phyloP scores from a whole-genome alignment of 2,329 filamentous ascomycete species.

The Paracoccidioides lutzii region DNA sequence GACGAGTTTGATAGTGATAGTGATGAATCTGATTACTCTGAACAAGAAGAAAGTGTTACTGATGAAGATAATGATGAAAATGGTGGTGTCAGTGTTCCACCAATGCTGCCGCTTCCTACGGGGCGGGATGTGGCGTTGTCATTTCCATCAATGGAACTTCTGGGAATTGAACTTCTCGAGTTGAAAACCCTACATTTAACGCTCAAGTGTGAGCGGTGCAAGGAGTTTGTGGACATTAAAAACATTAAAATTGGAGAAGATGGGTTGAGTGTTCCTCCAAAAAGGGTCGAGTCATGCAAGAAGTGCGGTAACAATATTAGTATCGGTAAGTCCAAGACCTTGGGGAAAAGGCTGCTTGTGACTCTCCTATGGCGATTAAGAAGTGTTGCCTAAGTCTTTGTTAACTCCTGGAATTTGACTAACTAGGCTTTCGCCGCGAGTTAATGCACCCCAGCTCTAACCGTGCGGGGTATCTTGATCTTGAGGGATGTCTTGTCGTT shows the following conservation, averaged over 20 bases:
- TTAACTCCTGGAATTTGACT: background rate
- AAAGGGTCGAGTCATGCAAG: constrained; percentile 38
- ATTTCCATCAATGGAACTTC: constrained; percentile 63
- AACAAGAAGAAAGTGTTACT: constrained; percentile 30
- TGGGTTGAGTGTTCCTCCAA: constrained; percentile 25
- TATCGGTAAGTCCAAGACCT: constrained; percentile 25
- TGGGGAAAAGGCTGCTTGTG: background rate
- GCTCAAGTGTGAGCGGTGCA: constrained; percentile 69
- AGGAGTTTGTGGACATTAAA: constrained; percentile 56
- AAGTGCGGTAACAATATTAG: constrained; percentile 42
- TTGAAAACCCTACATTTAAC: constrained; percentile 53
- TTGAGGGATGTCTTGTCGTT: constrained; percentile 58
- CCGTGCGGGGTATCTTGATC: constrained; percentile 66
- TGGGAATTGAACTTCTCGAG: constrained; percentile 64
- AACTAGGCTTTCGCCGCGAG: constrained; percentile 48
- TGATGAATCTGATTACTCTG: constrained; percentile 32
- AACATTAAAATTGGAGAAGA: constrained; percentile 46
- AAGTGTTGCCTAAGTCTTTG: background rate
- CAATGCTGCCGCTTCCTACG: constrained; percentile 27
- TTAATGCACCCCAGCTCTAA: constrained; percentile 60
- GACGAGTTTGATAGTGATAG: constrained; percentile 25
- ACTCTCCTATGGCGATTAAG: background rate
- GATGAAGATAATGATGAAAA: constrained; percentile 31
- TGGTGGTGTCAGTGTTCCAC: constrained; percentile 26
- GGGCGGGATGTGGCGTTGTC: constrained; percentile 65